Evolutionary conservation across 345 rosid genomes (phyloP).

Genomic region (Eucalyptus marginata): DNA sequence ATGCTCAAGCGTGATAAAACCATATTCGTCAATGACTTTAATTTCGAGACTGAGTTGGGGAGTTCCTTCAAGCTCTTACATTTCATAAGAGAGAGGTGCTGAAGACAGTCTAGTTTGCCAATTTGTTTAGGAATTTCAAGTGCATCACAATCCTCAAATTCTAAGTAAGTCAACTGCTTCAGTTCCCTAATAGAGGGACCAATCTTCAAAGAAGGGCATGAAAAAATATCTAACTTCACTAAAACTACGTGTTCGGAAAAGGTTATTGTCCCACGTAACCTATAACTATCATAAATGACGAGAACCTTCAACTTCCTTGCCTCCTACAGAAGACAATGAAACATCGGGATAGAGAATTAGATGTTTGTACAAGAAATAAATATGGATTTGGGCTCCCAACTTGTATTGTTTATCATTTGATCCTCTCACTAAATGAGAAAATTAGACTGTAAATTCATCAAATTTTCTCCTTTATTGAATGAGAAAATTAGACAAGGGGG

Average conservation of each 20-base stretch:
- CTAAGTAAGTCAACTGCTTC: accelerated
- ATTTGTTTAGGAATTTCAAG: accelerated
- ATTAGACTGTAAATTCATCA: background rate
- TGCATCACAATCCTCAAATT: accelerated
- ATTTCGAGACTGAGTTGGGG: accelerated
- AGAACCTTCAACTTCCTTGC: background rate
- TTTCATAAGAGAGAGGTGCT: accelerated
- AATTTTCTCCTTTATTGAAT: background rate
- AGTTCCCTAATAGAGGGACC: background rate
- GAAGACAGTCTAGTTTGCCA: accelerated
- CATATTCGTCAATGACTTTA: accelerated
- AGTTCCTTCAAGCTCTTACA: accelerated
- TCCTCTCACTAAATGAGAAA: background rate
- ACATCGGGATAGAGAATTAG: accelerated
- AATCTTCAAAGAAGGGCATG: background rate
- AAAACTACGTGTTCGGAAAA: accelerated
- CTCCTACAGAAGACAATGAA: background rate
- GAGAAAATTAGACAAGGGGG: background rate
- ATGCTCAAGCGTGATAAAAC: too few species aligned
- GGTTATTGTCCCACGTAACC: accelerated
- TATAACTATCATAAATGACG: too few species aligned
- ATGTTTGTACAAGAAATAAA: background rate
- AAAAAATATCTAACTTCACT: background rate
- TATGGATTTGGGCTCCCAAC: background rate
- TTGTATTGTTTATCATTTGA: background rate